Conservation (phyloP, 164 flowering plant genomes). For the Vitis rotundifolia region DNA sequence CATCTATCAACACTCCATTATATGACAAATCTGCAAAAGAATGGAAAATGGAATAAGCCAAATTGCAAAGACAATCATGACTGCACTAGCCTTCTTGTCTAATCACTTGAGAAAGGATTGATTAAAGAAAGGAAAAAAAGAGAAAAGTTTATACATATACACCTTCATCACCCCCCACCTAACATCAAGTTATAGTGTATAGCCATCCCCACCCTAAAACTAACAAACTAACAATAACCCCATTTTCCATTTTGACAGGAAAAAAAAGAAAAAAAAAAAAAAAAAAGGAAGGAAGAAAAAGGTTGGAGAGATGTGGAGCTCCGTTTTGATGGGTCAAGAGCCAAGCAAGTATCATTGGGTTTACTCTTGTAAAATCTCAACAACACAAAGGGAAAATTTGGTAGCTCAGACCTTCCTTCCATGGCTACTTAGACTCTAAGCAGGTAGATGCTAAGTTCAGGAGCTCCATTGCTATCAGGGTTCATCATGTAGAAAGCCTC, state of each 20-base stretch:
- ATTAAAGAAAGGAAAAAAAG: not conserved
- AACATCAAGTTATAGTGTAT: slow-evolving; percentile 22
- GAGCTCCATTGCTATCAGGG: slow-evolving; percentile 71
- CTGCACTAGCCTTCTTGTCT: slow-evolving; percentile 17
- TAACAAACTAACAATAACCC: slow-evolving; percentile 21
- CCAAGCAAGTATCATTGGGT: not conserved
- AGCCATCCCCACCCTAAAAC: slow-evolving; percentile 21
- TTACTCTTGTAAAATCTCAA: not conserved
- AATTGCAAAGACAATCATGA: slow-evolving; percentile 16
- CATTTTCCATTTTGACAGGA: slow-evolving; percentile 9
- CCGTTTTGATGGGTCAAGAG: slow-evolving; percentile 12
- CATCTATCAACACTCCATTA: too few species aligned
- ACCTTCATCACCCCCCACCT: slow-evolving; percentile 28
- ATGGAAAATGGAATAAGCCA: not conserved
- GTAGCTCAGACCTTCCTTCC: not conserved
- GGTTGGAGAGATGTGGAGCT: slow-evolving; percentile 9
- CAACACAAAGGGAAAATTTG: not conserved
- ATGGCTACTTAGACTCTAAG: slow-evolving; percentile 49
- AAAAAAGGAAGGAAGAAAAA: slow-evolving; percentile 4
- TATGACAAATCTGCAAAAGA: too few species aligned
- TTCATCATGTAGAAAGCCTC: slow-evolving; percentile 89
- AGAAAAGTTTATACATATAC: slow-evolving; percentile 27
- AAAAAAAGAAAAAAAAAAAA: slow-evolving; percentile 6
- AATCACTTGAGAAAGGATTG: slow-evolving; percentile 8
- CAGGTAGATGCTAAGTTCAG: slow-evolving; percentile 79